phyloP scores from a whole-genome alignment of 805 yeast species.

The Barnettozyma sucrosica region DNA sequence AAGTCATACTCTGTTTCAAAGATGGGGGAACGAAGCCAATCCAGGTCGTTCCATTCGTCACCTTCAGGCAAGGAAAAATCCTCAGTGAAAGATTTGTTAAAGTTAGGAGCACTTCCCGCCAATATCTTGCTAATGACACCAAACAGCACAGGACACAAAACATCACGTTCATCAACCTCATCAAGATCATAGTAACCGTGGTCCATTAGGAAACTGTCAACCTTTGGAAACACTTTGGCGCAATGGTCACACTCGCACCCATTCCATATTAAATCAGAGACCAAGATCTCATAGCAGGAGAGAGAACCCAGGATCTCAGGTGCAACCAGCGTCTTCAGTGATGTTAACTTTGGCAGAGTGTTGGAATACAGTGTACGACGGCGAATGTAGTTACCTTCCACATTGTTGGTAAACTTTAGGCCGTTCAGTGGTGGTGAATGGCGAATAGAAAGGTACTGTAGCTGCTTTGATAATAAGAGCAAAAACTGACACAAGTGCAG shows the following conservation, averaged over 20 bases:
- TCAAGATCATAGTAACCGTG: slow-evolving; percentile 53
- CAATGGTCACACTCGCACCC: slow-evolving; percentile 68
- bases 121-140: slow-evolving; percentile 44
- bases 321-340: slow-evolving; percentile 41
- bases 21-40: slow-evolving; percentile 29
- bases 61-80: background rate
- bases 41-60: slow-evolving; percentile 24
- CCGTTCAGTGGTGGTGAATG: slow-evolving; percentile 59
- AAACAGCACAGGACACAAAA: slow-evolving; percentile 53
- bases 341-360: slow-evolving; percentile 39
- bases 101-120: slow-evolving; percentile 23
- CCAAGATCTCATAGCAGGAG: slow-evolving; percentile 64
- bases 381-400: slow-evolving; percentile 67
- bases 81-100: background rate
- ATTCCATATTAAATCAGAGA: slow-evolving; percentile 70
- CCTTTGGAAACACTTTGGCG: slow-evolving; percentile 36
- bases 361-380: slow-evolving; percentile 46
- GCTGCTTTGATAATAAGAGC: slow-evolving; percentile 26
- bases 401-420: slow-evolving; percentile 47
- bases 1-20: slow-evolving; percentile 39
- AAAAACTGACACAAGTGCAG: slow-evolving; percentile 39
- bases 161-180: slow-evolving; percentile 47
- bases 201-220: slow-evolving; percentile 57
- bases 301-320: slow-evolving; percentile 57
- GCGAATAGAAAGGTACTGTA: slow-evolving; percentile 43